Base-by-base conservation (phyloP, 352 stramenopile species). In the Phytophthora pluvialis region DNA sequence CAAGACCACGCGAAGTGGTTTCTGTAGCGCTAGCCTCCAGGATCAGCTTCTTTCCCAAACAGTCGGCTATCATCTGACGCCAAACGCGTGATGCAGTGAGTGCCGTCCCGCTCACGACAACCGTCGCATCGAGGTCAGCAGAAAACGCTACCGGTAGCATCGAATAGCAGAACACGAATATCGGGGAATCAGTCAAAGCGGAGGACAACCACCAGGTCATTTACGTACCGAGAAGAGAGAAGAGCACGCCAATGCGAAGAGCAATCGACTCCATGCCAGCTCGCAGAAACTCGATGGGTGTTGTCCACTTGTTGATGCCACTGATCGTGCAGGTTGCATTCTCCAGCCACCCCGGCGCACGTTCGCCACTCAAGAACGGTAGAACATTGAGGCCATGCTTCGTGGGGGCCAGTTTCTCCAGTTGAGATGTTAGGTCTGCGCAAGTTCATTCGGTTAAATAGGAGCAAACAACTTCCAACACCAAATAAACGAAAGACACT, bases 311-410 rank as follows among this genome's bases (percentile, higher is more conserved):
- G 45, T 80, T 98, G 54, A 99, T 89, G 43, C 93, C 93, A 15
- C 80, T 90, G 58, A 99, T 97, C 4, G 90, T 89, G 49, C 91
- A 97, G 3, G 80, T 91, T 10, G 96, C 94, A 55, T 96, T 84
- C 29, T 89, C 88, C 46, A 91, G 75, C 91, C 91, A 99, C 0
- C 94, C 96, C 12, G 94, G 96, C n/a, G 93, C 91, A 38, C 96
- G 83, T 71, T 99, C 96, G 12, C 88, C 96, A 44, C 91, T 96
- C 13, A 98, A 59, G 66, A 98, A 98, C 4, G 96, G 96, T 57
- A 98, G 75, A 48, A 98, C 72, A 12, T 77, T 89, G n/a, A 98
- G 67, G 11, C 72, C 75, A 54, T 97, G 91, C 48, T 77, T 64
- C 1, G 68, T 81, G 1, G 90, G 84, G 25, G 56, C 50, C n/a